A percentile compares a stretch with the other conserved stretches of the same genome.
phyloP scores from a whole-genome alignment of 2,329 filamentous ascomycete genomes.

The Fusarium algeriense region DNA sequence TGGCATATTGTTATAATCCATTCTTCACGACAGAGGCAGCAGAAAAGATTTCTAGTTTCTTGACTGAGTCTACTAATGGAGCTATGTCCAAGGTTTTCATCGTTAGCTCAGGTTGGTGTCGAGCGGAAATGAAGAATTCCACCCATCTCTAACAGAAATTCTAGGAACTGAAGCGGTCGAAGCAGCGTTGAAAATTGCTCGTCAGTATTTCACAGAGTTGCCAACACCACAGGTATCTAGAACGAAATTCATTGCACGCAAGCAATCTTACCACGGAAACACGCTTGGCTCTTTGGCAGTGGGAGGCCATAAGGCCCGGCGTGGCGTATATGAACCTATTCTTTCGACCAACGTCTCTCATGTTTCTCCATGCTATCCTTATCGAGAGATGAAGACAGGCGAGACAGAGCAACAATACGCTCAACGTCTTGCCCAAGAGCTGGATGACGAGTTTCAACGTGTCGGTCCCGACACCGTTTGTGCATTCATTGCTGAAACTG shows the following conservation, averaged over 20 bases:
- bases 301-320: conserved; percentile 33
- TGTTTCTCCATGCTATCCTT: conserved; percentile 47
- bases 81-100: conserved; percentile 34
- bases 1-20: conserved; percentile 35
- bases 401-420: conserved; percentile 48
- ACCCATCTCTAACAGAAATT: not conserved
- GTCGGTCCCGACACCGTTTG: conserved; percentile 35
- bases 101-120: conserved; percentile 23
- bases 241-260: conserved; percentile 32
- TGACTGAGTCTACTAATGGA: conserved; percentile 24
- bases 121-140: fast-evolving
- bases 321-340: conserved; percentile 46
- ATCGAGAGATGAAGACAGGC: conserved; percentile 34
- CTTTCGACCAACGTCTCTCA: conserved; percentile 43
- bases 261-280: conserved; percentile 39
- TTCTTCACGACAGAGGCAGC: conserved; percentile 34
- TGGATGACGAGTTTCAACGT: conserved; percentile 34
- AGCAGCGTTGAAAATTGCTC: conserved; percentile 38
- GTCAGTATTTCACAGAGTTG: conserved; percentile 39
- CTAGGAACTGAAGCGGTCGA: conserved; percentile 41
- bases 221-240: conserved; percentile 23
- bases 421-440: conserved; percentile 20
- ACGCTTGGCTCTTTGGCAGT: conserved; percentile 30
- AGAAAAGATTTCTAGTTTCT: conserved; percentile 20
- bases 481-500: conserved; percentile 39